These are phyloP conservation scores for Aureobasidium pullulans DNA, from an alignment of 2,329 filamentous ascomycete genomes.

Conservation along the genomic window DNA sequence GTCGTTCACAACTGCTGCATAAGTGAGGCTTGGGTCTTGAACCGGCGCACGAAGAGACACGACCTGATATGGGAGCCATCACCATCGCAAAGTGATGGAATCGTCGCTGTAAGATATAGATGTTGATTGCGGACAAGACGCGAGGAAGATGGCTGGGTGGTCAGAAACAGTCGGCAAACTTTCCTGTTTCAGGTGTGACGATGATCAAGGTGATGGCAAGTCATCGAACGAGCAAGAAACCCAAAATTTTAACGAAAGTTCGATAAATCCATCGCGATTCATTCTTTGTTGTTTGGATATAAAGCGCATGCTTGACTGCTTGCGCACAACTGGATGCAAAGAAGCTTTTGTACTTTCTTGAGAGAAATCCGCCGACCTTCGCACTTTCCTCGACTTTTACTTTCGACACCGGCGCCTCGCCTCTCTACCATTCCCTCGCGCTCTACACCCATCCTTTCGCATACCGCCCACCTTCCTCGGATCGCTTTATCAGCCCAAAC, in stretches of 20 bases:
- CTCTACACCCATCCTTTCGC: not conserved
- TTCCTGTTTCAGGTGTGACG: not conserved
- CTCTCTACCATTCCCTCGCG: not conserved
- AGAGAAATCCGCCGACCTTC: constrained; percentile 13
- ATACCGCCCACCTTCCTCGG: not conserved
- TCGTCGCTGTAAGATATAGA: not conserved
- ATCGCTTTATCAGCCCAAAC: not conserved
- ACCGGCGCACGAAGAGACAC: not conserved
- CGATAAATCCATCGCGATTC: not conserved
- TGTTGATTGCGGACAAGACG: not conserved
- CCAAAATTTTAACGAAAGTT: not conserved
- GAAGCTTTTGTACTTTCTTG: constrained; percentile 13
- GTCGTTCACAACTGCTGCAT: not conserved
- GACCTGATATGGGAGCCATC: too few relatives aligned
- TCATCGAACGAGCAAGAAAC: constrained; percentile 11
- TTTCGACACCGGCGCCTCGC: not conserved
- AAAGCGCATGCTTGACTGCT: constrained; percentile 14
- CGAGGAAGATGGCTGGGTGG: not conserved
- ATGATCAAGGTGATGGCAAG: constrained; percentile 14
- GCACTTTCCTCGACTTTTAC: constrained; percentile 7
- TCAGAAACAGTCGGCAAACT: not conserved
- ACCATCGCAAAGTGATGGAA: too few relatives aligned
- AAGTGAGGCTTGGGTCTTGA: not conserved
- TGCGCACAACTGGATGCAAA: constrained; percentile 18
- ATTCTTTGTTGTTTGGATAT: not conserved